Evolutionary conservation across 2,329 filamentous ascomycete species (phyloP).

Genomic region (Cytospora mali): DNA sequence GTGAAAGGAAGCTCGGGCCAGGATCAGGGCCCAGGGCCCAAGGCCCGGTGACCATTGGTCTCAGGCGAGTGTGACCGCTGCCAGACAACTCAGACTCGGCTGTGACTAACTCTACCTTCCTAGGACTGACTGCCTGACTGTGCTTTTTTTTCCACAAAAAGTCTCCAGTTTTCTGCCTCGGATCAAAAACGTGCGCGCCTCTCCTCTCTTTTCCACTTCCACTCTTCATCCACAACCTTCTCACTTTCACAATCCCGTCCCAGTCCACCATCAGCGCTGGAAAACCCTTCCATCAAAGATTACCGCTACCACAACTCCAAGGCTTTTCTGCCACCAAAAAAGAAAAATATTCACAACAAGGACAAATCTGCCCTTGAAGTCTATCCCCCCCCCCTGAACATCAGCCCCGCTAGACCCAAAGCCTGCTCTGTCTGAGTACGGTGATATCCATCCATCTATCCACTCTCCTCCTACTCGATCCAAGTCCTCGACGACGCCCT

Average conservation of each 20-base stretch:
- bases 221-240: constrained; percentile 9
- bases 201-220: constrained; percentile 11
- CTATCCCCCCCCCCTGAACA: too few relatives aligned
- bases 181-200: constrained; percentile 18
- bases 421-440: constrained; percentile 21
- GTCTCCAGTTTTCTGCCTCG: constrained; percentile 22
- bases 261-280: constrained; percentile 20
- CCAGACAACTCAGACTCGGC: too few relatives aligned
- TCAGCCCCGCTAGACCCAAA: constrained; percentile 19
- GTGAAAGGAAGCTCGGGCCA: background rate
- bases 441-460: constrained; percentile 4
- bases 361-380: background rate
- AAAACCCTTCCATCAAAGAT: constrained; percentile 13
- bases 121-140: constrained; percentile 1
- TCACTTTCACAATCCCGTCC: constrained; percentile 8
- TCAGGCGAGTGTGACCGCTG: too few relatives aligned
- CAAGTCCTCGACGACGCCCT: constrained; percentile 14
- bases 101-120: too few relatives aligned
- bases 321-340: background rate
- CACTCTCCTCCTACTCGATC: constrained; percentile 4
- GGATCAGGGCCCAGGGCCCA: background rate
- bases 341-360: background rate
- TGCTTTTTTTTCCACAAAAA: constrained; percentile 15
- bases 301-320: constrained; percentile 8
- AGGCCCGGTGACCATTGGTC: too few relatives aligned